Conservation (phyloP, 768 basidiomycete genomes). For the Lactarius psammicola region DNA sequence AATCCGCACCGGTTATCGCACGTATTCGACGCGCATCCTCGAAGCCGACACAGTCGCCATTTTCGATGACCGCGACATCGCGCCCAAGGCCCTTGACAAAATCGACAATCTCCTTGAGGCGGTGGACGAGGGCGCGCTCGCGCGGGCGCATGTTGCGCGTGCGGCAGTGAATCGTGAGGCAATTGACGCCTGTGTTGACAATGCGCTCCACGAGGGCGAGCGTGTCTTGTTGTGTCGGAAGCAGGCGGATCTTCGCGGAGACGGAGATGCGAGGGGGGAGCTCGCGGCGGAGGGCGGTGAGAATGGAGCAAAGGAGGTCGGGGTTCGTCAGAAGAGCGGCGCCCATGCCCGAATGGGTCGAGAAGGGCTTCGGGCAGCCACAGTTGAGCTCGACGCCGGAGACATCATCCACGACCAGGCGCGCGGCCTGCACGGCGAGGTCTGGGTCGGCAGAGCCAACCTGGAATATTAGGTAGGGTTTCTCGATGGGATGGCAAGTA, state of each 20-base stretch:
- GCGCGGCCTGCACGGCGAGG: constrained; percentile 89
- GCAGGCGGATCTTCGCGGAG: constrained; percentile 90
- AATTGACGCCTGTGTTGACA: constrained; percentile 81
- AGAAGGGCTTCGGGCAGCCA: constrained; percentile 96
- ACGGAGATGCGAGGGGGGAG: constrained; percentile 80
- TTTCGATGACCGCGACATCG: constrained; percentile 87
- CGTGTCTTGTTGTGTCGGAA: constrained; percentile 85
- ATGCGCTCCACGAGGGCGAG: constrained; percentile 87
- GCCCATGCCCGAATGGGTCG: constrained; percentile 93
- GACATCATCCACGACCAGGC: constrained; percentile 81
- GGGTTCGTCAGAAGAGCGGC: constrained; percentile 92
- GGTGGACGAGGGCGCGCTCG: constrained; percentile 74
- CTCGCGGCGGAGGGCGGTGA: constrained; percentile 68
- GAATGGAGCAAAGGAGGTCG: constrained; percentile 85
- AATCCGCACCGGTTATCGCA: constrained; percentile 80
- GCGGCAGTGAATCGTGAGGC: constrained; percentile 92
- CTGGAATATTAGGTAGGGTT: constrained; percentile 92
- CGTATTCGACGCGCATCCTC: constrained; percentile 77
- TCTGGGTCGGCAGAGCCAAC: constrained; percentile 89
- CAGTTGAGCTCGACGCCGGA: constrained; percentile 97
- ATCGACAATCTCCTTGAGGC: constrained; percentile 82
- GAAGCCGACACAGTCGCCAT: constrained; percentile 85
- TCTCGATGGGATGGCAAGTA: constrained; percentile 91
- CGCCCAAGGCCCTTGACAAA: constrained; percentile 72
- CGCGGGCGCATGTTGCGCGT: constrained; percentile 87